Evolutionary conservation across 768 basidiomycete genomes (phyloP).

Genomic region (Phlebiopsis flavidoalba): DNA sequence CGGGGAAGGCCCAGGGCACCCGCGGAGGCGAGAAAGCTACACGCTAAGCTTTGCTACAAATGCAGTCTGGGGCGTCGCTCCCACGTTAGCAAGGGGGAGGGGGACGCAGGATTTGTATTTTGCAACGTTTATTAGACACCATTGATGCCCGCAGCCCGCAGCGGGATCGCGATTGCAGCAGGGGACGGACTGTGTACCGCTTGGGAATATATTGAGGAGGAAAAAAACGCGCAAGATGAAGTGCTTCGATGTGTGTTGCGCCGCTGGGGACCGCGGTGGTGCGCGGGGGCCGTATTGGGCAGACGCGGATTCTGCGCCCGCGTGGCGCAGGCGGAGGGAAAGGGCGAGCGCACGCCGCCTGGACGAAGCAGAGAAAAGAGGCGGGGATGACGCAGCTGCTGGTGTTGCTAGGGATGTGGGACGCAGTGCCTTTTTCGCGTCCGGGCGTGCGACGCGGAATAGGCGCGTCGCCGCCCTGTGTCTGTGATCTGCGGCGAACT

Average conservation of each 20-base stretch:
- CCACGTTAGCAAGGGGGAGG: background rate
- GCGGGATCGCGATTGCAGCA: background rate
- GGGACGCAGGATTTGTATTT: slow-evolving; percentile 4
- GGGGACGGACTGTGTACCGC: too few relatives aligned
- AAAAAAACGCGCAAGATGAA: background rate
- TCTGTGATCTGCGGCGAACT: slow-evolving; percentile 2
- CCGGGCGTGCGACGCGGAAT: background rate
- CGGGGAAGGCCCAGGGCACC: background rate
- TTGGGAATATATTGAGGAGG: too few relatives aligned
- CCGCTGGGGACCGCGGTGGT: background rate
- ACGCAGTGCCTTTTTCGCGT: background rate
- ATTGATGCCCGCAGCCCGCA: background rate
- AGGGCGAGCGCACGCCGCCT: too few relatives aligned
- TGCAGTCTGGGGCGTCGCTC: background rate
- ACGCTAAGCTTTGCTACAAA: background rate
- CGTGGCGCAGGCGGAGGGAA: background rate
- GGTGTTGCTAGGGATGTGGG: slow-evolving; percentile 1
- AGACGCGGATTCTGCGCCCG: background rate
- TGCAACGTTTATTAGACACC: slow-evolving; percentile 4
- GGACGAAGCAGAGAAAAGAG: too few relatives aligned
- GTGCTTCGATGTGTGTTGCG: background rate
- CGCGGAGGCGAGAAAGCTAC: background rate
- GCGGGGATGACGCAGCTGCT: background rate
- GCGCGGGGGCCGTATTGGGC: background rate
- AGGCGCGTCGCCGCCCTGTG: background rate